phyloP scores from a whole-genome alignment of 176 grass and related monocot species.

The Typha latifolia region DNA sequence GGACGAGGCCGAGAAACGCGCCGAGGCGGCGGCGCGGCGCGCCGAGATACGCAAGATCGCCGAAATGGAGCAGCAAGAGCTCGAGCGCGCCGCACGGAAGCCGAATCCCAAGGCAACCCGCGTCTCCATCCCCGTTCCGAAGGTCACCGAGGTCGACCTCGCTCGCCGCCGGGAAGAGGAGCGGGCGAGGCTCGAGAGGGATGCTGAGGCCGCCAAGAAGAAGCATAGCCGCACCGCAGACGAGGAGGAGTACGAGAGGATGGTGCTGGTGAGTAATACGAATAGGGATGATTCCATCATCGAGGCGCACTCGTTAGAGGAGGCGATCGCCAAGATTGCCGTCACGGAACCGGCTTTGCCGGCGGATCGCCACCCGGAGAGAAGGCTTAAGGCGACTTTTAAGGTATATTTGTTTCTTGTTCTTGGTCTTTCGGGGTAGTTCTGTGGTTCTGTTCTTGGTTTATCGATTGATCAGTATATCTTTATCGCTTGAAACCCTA shows the following conservation, averaged over 20 bases:
- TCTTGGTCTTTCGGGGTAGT: not conserved
- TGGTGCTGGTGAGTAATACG: conserved; percentile 80
- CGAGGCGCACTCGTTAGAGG: conserved; percentile 71
- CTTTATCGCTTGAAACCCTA: not conserved
- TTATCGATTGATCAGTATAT: not conserved
- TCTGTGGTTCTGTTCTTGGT: not conserved
- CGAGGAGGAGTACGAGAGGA: conserved; percentile 85
- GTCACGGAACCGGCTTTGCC: conserved; percentile 30
- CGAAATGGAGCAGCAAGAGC: conserved; percentile 52
- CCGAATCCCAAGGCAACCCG: conserved; percentile 68
- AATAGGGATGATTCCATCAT: conserved; percentile 93
- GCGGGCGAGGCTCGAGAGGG: conserved; percentile 44
- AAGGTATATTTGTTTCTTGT: conserved; percentile 38
- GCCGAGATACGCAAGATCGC: conserved; percentile 80
- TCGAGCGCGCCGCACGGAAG: conserved; percentile 28
- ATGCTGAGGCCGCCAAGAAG: conserved; percentile 68
- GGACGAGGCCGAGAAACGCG: conserved; percentile 85
- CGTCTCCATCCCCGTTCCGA: conserved; percentile 60
- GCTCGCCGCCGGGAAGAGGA: conserved; percentile 67
- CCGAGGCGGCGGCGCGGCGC: conserved; percentile 57
- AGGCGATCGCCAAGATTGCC: conserved; percentile 61
- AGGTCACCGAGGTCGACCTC: conserved; percentile 92
- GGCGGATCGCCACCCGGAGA: conserved; percentile 80
- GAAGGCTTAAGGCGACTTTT: conserved; percentile 72
- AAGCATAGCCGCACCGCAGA: conserved; percentile 52